Evolutionary conservation across 768 basidiomycete species (phyloP).

Genomic region (Phylloporus scabripes): DNA sequence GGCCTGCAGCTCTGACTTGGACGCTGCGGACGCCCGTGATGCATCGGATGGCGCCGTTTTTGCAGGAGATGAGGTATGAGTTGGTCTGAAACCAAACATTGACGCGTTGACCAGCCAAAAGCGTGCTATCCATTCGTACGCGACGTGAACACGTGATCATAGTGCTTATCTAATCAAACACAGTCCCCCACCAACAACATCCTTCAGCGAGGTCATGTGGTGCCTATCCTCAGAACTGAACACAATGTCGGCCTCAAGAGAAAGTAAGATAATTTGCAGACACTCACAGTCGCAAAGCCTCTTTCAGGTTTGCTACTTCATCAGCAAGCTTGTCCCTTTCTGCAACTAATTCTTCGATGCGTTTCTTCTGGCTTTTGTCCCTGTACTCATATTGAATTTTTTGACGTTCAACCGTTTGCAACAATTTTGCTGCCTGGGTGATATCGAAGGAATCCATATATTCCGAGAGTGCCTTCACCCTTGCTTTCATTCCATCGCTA

Average conservation of each 20-base stretch:
- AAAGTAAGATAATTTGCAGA: neutral
- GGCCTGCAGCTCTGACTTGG: conserved; percentile 45
- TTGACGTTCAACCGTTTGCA: conserved; percentile 21
- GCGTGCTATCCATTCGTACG: conserved; percentile 19
- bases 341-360: conserved; percentile 15
- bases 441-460: conserved; percentile 28
- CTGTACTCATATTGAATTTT: conserved; percentile 20
- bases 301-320: conserved; percentile 16
- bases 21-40: conserved; percentile 37
- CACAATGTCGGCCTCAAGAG: neutral
- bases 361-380: conserved; percentile 19
- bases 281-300: conserved; percentile 14
- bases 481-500: conserved; percentile 15
- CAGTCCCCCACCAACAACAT: neutral
- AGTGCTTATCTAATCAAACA: conserved; percentile 22
- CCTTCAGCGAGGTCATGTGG: neutral
- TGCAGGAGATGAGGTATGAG: conserved; percentile 44
- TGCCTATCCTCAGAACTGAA: neutral
- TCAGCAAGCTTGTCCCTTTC: conserved; percentile 14
- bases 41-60: conserved; percentile 33
- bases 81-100: conserved; percentile 46
- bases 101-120: neutral
- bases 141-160: conserved; percentile 26
- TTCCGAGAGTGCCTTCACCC: conserved; percentile 21
- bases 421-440: conserved; percentile 7